A percentile compares a stretch with the other conserved stretches of the same genome.
Conservation (phyloP, 208 protist species). For the Leishmania major region DNA sequence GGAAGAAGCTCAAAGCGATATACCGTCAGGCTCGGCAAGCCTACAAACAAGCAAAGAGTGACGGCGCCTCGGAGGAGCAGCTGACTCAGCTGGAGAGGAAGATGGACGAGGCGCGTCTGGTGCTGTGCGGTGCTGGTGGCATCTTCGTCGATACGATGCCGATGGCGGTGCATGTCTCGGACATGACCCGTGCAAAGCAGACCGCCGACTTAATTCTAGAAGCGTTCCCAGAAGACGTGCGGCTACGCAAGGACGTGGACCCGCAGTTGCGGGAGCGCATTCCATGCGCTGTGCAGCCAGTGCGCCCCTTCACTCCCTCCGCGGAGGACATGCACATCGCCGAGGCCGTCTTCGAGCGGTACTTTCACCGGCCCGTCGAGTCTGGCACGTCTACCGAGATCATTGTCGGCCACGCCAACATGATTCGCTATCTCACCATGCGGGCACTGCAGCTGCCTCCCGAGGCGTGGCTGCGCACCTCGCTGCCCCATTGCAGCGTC, state of each 20-base stretch:
- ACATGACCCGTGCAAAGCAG: conserved; percentile 68
- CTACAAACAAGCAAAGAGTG: conserved; percentile 16
- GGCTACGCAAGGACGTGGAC: conserved; percentile 40
- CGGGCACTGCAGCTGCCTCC: conserved; percentile 85
- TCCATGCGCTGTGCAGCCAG: conserved; percentile 63
- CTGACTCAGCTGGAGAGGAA: conserved; percentile 16
- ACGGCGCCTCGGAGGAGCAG: conserved; percentile 9
- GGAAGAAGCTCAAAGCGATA: background rate
- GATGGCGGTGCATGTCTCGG: conserved; percentile 51
- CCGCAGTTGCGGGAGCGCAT: conserved; percentile 53
- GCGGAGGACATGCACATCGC: conserved; percentile 43
- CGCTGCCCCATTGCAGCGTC: conserved; percentile 71
- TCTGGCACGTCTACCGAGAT: conserved; percentile 47
- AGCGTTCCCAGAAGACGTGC: conserved; percentile 33
- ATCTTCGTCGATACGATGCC: conserved; percentile 38
- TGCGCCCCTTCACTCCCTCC: conserved; percentile 17
- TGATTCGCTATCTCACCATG: conserved; percentile 87
- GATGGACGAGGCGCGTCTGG: conserved; percentile 13
- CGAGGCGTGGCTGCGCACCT: conserved; percentile 79
- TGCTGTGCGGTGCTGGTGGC: conserved; percentile 18
- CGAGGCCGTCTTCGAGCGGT: conserved; percentile 62
- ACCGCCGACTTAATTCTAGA: conserved; percentile 59
- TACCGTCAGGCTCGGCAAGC: conserved; percentile 9
- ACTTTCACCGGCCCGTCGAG: conserved; percentile 67
- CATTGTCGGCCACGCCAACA: conserved; percentile 84